Percentiles rank a stretch among this genome's conserved stretches.
Conservation (phyloP, 805 yeast genomes). For the Starmerella roubikii region DNA sequence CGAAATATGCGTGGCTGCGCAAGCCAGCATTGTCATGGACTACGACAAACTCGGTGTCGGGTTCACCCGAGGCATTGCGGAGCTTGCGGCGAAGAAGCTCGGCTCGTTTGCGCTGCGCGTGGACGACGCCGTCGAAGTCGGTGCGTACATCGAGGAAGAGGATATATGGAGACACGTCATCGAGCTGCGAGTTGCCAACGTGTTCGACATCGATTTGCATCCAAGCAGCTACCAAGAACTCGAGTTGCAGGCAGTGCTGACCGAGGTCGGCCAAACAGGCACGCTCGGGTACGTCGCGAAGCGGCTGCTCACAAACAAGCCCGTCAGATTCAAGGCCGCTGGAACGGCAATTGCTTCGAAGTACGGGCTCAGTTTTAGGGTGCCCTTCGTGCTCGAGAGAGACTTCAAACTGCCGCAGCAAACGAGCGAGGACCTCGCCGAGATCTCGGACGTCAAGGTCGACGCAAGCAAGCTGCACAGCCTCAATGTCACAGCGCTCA, state of each 20-base stretch:
- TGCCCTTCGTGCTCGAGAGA: constrained; percentile 6
- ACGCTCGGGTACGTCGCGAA: constrained; percentile 8
- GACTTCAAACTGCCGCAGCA: constrained; percentile 7
- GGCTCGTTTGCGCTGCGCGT: neutral
- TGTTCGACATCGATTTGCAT: neutral
- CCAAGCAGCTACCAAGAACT: constrained; percentile 1
- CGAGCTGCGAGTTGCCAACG: neutral
- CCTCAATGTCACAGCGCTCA: constrained; percentile 9
- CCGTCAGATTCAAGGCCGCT: constrained; percentile 6
- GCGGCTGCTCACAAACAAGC: constrained; percentile 3
- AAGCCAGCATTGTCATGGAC: constrained; percentile 3
- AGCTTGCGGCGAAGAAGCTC: constrained; percentile 1
- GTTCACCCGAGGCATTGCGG: neutral
- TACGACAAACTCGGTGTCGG: constrained; percentile 5
- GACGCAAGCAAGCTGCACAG: neutral
- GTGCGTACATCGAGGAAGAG: neutral
- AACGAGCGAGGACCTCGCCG: constrained; percentile 11
- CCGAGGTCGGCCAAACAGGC: constrained; percentile 16
- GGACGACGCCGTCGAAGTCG: constrained; percentile 5
- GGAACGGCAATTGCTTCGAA: constrained; percentile 9
- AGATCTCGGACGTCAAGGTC: constrained; percentile 6
- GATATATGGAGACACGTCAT: constrained; percentile 5
- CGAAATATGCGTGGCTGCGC: constrained; percentile 2
- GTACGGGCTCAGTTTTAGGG: constrained; percentile 13
- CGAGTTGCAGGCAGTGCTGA: constrained; percentile 1